These are phyloP conservation scores for Pythium grandisporangium DNA, from an alignment of 352 stramenopile species.

Conservation along the genomic window DNA sequence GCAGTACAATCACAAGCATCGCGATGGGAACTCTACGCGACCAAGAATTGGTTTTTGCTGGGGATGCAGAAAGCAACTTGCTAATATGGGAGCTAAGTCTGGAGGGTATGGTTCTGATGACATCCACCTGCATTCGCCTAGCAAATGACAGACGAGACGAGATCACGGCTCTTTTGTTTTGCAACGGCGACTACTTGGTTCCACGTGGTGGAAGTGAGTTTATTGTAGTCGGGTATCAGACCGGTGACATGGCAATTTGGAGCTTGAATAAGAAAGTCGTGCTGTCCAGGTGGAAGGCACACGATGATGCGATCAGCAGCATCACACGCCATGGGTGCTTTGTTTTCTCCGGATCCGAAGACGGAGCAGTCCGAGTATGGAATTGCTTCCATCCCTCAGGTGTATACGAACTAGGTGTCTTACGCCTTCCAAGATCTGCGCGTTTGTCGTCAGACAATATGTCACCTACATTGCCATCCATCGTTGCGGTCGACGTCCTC, in stretches of 20 bases:
- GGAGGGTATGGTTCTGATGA: constrained; percentile 19
- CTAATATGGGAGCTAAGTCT: constrained; percentile 44
- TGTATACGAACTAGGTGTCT: constrained; percentile 44
- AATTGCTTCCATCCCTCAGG: constrained; percentile 35
- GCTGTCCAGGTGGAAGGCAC: constrained; percentile 36
- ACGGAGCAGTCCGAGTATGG: constrained; percentile 53
- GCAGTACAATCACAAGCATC: constrained; percentile 38
- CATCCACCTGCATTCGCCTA: constrained; percentile 2
- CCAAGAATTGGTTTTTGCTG: constrained; percentile 49
- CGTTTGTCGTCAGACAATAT: too few relatives aligned
- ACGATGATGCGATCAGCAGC: constrained; percentile 37
- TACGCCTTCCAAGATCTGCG: constrained; percentile 22
- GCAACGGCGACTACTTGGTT: constrained; percentile 27
- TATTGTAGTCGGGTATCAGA: constrained; percentile 40
- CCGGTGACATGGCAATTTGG: constrained; percentile 50
- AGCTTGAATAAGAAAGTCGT: constrained; percentile 33
- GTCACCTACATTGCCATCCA: constrained; percentile 26
- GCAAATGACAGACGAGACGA: constrained; percentile 28
- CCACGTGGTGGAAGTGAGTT: constrained; percentile 32
- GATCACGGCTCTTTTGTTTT: constrained; percentile 43
- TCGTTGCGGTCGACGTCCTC: constrained; percentile 43
- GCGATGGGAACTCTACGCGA: constrained; percentile 33
- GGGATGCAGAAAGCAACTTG: constrained; percentile 31
- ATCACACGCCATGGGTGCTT: constrained; percentile 59
- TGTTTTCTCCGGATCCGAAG: constrained; percentile 71